Conservation (phyloP, 139 green algal species). For the Coccomyxa sp. region DNA sequence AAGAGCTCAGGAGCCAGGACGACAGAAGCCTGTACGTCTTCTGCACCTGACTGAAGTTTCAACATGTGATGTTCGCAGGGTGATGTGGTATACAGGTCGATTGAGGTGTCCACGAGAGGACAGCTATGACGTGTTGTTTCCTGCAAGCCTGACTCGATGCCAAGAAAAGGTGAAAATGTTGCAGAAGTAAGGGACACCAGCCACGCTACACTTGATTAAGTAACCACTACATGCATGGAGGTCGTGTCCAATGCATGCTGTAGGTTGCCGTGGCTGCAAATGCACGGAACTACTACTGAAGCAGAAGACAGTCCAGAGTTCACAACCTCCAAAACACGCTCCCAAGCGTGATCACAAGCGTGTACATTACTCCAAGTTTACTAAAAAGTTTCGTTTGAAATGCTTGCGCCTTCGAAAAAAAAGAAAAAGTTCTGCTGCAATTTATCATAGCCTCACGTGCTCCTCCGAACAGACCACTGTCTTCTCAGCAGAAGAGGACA, state of each 20-base stretch:
- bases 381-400: too few species aligned
- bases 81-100: background rate
- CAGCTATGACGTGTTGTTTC: background rate
- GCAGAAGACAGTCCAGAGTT: background rate
- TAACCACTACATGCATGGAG: background rate
- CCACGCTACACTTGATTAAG: background rate
- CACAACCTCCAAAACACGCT: background rate
- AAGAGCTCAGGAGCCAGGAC: background rate
- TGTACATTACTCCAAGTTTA: background rate
- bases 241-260: background rate
- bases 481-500: too few species aligned
- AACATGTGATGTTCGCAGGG: background rate
- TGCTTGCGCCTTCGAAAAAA: background rate
- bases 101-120: background rate
- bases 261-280: background rate
- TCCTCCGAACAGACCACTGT: too few species aligned
- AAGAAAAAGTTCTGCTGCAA: background rate
- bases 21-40: background rate
- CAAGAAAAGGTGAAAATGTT: background rate
- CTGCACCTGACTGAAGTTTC: background rate
- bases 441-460: too few species aligned
- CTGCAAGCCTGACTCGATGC: background rate
- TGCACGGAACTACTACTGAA: background rate
- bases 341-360: background rate
- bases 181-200: background rate